These are phyloP conservation scores for Aegilops tauschii DNA, from an alignment of 176 grass and related monocot species.

Conservation along the genomic window DNA sequence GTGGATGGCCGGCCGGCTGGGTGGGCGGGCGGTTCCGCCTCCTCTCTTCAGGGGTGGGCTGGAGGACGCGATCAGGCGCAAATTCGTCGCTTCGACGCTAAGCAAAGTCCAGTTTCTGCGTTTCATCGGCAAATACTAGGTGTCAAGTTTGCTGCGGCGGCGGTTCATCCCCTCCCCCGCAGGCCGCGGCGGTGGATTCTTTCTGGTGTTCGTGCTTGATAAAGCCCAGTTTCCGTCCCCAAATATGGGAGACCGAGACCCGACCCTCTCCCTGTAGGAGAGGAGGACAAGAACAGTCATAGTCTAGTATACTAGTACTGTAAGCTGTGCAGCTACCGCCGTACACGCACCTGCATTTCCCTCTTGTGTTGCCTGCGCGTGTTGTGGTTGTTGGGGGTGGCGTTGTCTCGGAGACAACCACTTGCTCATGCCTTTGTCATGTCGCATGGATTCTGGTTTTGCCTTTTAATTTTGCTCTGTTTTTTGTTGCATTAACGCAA, in stretches of 20 bases:
- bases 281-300: not conserved
- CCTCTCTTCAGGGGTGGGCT: no score
- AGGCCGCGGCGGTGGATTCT: no score
- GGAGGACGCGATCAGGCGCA: not conserved
- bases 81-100: not conserved
- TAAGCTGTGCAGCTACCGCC: not conserved
- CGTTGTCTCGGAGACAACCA: slow-evolving; percentile 3
- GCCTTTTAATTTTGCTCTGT: not conserved
- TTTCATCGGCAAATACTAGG: no score
- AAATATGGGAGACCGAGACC: not conserved
- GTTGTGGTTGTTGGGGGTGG: not conserved
- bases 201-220: no score
- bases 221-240: not conserved
- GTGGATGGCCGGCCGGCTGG: not conserved
- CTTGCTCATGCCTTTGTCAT: slow-evolving; percentile 32
- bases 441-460: not conserved
- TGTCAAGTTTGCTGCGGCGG: not conserved
- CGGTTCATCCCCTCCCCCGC: not conserved
- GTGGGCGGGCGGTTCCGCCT: no score
- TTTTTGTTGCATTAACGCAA: not conserved
- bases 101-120: no score
- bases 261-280: not conserved
- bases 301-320: not conserved
- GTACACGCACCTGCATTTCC: not conserved
- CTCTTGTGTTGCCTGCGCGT: not conserved